Evolutionary conservation across 2,329 filamentous ascomycete genomes (phyloP).

Genomic region (Periconia sp.): DNA sequence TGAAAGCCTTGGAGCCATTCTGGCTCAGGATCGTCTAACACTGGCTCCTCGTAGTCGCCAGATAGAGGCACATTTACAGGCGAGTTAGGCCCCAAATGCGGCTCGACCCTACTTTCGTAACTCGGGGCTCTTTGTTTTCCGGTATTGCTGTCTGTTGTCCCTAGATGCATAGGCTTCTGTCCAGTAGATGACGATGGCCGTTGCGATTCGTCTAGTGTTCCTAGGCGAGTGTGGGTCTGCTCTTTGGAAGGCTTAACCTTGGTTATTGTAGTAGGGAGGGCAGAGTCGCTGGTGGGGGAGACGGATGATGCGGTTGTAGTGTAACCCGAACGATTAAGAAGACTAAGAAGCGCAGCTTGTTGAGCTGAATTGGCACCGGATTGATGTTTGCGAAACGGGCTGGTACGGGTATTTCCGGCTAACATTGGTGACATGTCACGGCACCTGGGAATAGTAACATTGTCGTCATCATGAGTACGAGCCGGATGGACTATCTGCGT

Average conservation of each 20-base stretch:
- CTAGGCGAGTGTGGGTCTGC: no score
- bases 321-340: not conserved
- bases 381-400: slow-evolving; percentile 6
- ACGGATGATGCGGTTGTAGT: no score
- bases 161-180: no score
- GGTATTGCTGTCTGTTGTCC: no score
- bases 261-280: no score
- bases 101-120: no score
- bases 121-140: no score
- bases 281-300: no score
- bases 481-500: slow-evolving; percentile 25
- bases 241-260: no score
- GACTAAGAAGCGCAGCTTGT: slow-evolving; percentile 15
- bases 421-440: slow-evolving; percentile 25
- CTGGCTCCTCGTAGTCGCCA: not conserved
- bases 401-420: slow-evolving; percentile 23
- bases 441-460: slow-evolving; percentile 15
- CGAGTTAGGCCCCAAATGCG: no score
- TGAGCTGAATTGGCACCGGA: not conserved
- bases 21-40: slow-evolving; percentile 1
- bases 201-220: not conserved
- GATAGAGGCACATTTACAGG: no score
- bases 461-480: slow-evolving; percentile 3
- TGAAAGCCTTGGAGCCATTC: slow-evolving; percentile 4
- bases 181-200: no score